A percentile compares a stretch with the other conserved stretches of the same genome.
Conservation (phyloP, 306 rosid species). For the Quercus parvula region DNA sequence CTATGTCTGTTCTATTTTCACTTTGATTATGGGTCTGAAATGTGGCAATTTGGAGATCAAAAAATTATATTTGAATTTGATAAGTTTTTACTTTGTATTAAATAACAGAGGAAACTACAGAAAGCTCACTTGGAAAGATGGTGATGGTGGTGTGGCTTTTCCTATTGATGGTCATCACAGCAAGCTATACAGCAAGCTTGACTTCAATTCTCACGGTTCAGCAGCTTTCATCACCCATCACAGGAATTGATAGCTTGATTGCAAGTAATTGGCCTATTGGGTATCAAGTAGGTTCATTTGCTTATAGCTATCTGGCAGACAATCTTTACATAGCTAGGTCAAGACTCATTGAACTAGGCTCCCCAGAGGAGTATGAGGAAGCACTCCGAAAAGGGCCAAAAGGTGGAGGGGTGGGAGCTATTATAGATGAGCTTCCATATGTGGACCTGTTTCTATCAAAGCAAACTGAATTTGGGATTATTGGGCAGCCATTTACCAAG, state of each 20-base stretch:
- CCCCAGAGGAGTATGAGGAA: conserved; percentile 78
- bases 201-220: conserved; percentile 95
- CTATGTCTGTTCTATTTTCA: conserved; percentile 7
- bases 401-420: conserved; percentile 88
- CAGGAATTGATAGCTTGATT: conserved; percentile 85
- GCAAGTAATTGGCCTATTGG: conserved; percentile 76
- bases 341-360: conserved; percentile 72
- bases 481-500: conserved; percentile 83
- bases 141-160: conserved; percentile 97
- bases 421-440: conserved; percentile 84
- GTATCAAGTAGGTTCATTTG: conserved; percentile 93
- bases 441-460: conserved; percentile 74
- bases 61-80: conserved; percentile 21
- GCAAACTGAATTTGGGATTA: conserved; percentile 66
- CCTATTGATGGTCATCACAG: conserved; percentile 85
- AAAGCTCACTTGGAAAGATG: conserved; percentile 79
- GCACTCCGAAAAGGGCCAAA: conserved; percentile 71
- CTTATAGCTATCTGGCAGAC: conserved; percentile 72
- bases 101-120: conserved; percentile 70
- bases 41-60: conserved; percentile 1
- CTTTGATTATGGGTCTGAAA: conserved; percentile 14
- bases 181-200: conserved; percentile 94
- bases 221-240: conserved; percentile 81
- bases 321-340: conserved; percentile 54
- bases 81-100: conserved; percentile 21